Evolutionary conservation across 169 alveolate genomes (phyloP).

Genomic region (Eimeria falciformis): DNA sequence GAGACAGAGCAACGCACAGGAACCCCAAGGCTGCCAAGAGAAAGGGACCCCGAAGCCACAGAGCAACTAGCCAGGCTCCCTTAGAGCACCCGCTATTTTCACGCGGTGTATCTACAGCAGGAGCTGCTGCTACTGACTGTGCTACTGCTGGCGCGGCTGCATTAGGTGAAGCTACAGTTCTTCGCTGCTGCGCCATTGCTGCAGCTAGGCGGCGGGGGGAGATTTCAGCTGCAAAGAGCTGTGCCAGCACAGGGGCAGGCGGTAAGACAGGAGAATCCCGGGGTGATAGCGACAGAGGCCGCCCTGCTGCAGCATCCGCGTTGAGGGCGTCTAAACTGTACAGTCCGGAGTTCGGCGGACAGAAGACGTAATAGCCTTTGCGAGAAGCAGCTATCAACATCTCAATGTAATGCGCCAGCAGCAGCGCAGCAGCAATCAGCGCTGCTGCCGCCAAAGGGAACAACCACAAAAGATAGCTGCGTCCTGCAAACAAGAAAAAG

Average conservation of each 20-base stretch:
- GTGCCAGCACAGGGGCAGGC: background rate
- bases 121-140: background rate
- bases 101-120: background rate
- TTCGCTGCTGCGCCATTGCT: constrained; percentile 63
- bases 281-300: constrained; percentile 56
- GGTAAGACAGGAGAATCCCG: constrained; percentile 16
- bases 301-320: constrained; percentile 26
- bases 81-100: background rate
- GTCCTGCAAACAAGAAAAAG: constrained; percentile 21
- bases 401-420: constrained; percentile 31
- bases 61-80: constrained; percentile 71
- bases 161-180: constrained; percentile 49
- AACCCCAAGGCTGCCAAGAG: constrained; percentile 55
- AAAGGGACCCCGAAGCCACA: constrained; percentile 58
- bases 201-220: constrained; percentile 57
- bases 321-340: constrained; percentile 50
- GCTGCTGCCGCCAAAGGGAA: constrained; percentile 46
- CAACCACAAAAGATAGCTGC: constrained; percentile 36
- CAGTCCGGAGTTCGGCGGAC: constrained; percentile 59
- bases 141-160: background rate
- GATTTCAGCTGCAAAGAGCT: constrained; percentile 17
- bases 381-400: constrained; percentile 20
- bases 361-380: constrained; percentile 51
- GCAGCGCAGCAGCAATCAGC: constrained; percentile 36
- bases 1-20: constrained; percentile 26